Conservation (phyloP, 2,329 filamentous ascomycete genomes). For the Ambrosiella cleistominuta region DNA sequence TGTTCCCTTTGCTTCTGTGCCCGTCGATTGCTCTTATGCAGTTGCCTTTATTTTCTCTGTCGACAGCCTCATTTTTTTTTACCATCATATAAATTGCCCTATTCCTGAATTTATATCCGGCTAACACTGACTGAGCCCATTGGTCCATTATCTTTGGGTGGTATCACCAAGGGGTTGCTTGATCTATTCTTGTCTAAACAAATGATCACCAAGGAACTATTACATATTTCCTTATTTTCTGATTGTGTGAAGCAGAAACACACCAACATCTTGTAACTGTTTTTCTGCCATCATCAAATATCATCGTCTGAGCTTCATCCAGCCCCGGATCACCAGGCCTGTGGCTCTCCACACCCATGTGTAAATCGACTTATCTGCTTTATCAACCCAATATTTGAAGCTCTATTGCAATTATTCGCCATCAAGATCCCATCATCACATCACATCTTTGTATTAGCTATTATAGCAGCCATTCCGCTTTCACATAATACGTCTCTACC, state of each 20-base stretch:
- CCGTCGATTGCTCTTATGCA: not conserved
- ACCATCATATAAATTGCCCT: not conserved
- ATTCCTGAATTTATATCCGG: not conserved
- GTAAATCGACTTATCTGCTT: no score
- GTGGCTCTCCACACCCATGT: no score
- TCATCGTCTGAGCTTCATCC: no score
- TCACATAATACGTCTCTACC: constrained; percentile 2
- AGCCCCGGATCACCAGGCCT: no score
- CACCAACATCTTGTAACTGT: no score
- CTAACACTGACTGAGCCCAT: not conserved
- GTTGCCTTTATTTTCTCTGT: not conserved
- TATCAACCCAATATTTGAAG: no score
- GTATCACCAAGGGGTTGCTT: not conserved
- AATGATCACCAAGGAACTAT: not conserved
- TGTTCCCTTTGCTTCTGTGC: no score
- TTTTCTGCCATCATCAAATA: no score
- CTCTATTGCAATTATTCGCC: no score
- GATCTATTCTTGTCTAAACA: not conserved
- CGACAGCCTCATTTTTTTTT: not conserved
- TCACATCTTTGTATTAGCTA: not conserved
- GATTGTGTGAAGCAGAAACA: no score
- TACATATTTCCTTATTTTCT: no score
- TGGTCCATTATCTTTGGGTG: not conserved
- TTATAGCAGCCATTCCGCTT: not conserved
- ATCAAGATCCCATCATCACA: no score